phyloP scores from a whole-genome alignment of 495 filamentous ascomycete genomes.

The Penicillium malachiteum region DNA sequence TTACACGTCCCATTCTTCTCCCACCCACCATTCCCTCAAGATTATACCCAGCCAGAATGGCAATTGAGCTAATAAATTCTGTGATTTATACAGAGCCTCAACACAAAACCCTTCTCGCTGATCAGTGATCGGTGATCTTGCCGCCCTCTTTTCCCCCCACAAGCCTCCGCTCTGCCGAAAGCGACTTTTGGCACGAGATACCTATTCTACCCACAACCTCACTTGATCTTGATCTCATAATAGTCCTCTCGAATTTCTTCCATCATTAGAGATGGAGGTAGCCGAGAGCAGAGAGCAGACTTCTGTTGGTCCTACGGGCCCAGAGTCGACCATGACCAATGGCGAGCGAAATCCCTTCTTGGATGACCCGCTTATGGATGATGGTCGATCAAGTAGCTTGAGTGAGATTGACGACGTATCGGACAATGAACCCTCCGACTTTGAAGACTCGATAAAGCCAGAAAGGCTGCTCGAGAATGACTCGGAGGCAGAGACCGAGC shows the following conservation, averaged over 20 bases:
- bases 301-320: conserved; percentile 35
- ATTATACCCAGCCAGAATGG: conserved; percentile 17
- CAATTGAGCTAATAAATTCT: conserved; percentile 28
- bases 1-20: conserved; percentile 13
- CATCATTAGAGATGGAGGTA: conserved; percentile 38
- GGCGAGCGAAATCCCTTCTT: conserved; percentile 40
- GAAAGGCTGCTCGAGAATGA: conserved; percentile 61
- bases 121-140: conserved; percentile 19
- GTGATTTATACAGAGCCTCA: conserved; percentile 17
- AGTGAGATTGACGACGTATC: conserved; percentile 87
- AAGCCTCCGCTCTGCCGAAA: conserved; percentile 14
- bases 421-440: conserved; percentile 58
- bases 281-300: conserved; percentile 40
- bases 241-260: background rate
- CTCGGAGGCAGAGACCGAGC: conserved; percentile 97
- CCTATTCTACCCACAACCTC: conserved; percentile 4
- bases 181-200: conserved; percentile 8
- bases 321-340: conserved; percentile 37
- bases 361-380: conserved; percentile 41
- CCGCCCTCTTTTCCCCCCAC: conserved; percentile 22
- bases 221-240: conserved; percentile 1
- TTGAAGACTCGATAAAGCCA: conserved; percentile 44
- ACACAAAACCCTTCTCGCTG: conserved; percentile 2
- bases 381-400: conserved; percentile 67
- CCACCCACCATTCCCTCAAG: conserved; percentile 4